Base-by-base conservation (phyloP, 768 basidiomycete species). In the Terana coerulea region DNA sequence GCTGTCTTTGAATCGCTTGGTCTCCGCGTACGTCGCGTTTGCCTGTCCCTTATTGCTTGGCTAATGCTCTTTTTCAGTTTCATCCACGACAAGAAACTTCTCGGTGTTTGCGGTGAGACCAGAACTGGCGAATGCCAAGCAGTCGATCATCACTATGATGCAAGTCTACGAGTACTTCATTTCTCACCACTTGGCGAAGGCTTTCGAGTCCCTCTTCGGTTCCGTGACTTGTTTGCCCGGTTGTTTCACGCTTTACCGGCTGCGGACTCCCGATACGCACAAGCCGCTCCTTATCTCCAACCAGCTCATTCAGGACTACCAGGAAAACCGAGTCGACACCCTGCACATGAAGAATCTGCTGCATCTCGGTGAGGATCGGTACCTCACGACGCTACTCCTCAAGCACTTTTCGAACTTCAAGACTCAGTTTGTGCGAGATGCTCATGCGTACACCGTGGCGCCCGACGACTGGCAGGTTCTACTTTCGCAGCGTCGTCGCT, bases 121-220 rank as follows among this genome's bases (percentile, higher is more conserved):
- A n/a, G 79, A 86, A 57, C 74, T 99, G 50, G 77, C 94, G 28
- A 98, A 99, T 60, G 82, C 94, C 15, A 95, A 97, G 67, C 89
- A 94, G 67, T 97, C 95, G 1, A 77, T 95, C 62, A 86, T 95
- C 56, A 97, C 94, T 8, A 97, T 97, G 94, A 91, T 95, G 87
- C 94, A 98, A 76, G 87, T 98, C 28, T 98, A 98, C 75, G 95
- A 98, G 65, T 98, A 98, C 78, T 99, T 92, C 74, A 93, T 99
- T 61, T 98, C 94, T 0, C 97, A 99, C 72, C 93, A 98, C 70
- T 85, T 99, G 78, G 92, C 97, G 44, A 99, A 99, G 69, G 92
- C 95, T 1, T 98, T 99, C 70, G 97, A 98, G 71, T 85, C 81
- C 60, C 77, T 98, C 9, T 99, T 99, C 64, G 95, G 95, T 43